These are phyloP conservation scores for Sphaerulina populicola DNA, from an alignment of 2,329 filamentous ascomycete genomes.

Conservation along the genomic window DNA sequence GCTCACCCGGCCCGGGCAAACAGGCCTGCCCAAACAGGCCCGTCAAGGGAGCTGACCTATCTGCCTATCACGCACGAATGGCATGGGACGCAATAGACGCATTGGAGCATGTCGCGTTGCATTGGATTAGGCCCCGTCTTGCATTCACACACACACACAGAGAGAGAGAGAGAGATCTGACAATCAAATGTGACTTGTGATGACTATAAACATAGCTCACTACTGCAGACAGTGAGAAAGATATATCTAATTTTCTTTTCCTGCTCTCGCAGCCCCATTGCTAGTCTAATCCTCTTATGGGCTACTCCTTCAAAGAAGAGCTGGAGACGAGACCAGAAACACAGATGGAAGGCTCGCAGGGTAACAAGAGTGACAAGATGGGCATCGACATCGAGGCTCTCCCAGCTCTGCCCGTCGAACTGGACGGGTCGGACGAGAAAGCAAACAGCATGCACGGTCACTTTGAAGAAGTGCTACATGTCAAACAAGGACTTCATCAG, in stretches of 20 bases:
- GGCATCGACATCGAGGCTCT: slow-evolving; percentile 6
- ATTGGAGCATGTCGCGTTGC: too few relatives aligned
- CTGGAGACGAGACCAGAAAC: neutral
- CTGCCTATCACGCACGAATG: neutral
- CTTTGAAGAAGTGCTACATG: slow-evolving; percentile 18
- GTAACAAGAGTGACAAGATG: slow-evolving; percentile 6
- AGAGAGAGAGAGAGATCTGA: neutral
- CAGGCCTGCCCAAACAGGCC: neutral
- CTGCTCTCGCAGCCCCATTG: too few relatives aligned
- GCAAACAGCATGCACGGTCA: slow-evolving; percentile 7
- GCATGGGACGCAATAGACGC: neutral
- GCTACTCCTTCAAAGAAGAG: neutral
- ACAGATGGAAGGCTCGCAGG: neutral
- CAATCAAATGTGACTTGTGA: neutral
- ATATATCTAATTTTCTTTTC: too few relatives aligned
- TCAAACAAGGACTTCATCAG: slow-evolving; percentile 16
- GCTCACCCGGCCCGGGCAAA: neutral
- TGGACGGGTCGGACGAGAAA: neutral
- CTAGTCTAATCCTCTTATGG: slow-evolving; percentile 2
- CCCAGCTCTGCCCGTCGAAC: neutral
- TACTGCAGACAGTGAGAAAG: neutral
- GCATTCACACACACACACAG: too few relatives aligned
- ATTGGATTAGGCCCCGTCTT: too few relatives aligned
- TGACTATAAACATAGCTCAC: neutral
- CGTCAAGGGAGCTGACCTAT: slow-evolving; percentile 7